Base-by-base conservation (phyloP, 1,284 basidiomycete genomes). In the Lentinula novae-zelandiae region DNA sequence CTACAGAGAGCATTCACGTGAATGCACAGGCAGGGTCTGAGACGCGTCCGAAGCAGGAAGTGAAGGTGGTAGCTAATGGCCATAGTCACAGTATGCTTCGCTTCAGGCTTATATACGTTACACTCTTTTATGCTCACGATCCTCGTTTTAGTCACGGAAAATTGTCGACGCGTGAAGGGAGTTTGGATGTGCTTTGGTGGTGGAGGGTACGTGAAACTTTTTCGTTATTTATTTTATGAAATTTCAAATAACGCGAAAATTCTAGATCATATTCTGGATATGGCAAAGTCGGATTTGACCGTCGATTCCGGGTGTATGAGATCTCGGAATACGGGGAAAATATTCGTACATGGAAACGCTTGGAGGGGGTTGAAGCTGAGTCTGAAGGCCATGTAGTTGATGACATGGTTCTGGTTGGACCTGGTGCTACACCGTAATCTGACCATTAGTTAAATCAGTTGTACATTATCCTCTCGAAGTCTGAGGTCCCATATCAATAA, bases 151-250 rank as follows among this genome's bases (percentile, higher is more conserved):
- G 89, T 92, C 15, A 93, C 92, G 9, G 93, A 96, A 69, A 92
- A 95, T 68, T 98, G 96, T 69, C 80, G 87, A 65, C 84, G 95
- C 7, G 81, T 95, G 5, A 81, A 86, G 53, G 92, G 91, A 6
- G 80, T 96, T 2, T 98, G 96, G 96, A 79, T 92, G 67, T 98
- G 96, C 76, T 99, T 99, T 71, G 92, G 92, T 22, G 96, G 96
- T 33, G 96, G 95, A 67, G 88, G 91, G 76, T 88, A 67, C 69
- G 84, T 76, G 22, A 10, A 17, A 8, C 2, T n/a, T 61, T 38
- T 33, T 38, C 27, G 50, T 15, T 40, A 60, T 3, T 62, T 52
- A 61, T 48, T 17, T 17, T 17, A 17, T 5, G 12, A 15, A 20
- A 2, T 36, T 51, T 61, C 17, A 60, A 9, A 57, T 27, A 53